phyloP scores from a whole-genome alignment of 1,139 yeast species.

The Magnusiomyces fungicola region DNA sequence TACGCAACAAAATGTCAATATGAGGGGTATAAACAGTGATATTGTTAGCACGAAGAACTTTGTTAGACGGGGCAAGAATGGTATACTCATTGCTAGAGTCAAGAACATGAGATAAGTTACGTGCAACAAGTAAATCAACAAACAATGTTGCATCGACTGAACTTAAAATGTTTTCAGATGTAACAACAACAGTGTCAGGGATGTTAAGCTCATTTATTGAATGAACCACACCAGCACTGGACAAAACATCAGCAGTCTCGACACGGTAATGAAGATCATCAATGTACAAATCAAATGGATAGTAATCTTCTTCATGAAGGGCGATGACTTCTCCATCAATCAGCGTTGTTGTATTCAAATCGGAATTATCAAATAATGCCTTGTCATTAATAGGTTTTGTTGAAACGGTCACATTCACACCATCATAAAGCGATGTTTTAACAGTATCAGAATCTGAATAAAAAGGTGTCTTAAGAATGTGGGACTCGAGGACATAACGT shows the following conservation, averaged over 20 bases:
- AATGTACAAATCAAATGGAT: slow-evolving; percentile 24
- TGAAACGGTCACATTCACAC: slow-evolving; percentile 29
- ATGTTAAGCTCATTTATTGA: slow-evolving; percentile 50
- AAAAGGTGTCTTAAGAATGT: slow-evolving; percentile 55
- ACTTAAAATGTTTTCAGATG: slow-evolving; percentile 49
- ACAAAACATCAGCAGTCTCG: slow-evolving; percentile 59
- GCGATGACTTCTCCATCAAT: not conserved
- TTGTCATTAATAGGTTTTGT: slow-evolving; percentile 16
- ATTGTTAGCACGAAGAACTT: slow-evolving; percentile 48
- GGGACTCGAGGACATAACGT: slow-evolving; percentile 45
- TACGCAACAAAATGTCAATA: slow-evolving; percentile 49
- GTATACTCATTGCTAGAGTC: slow-evolving; percentile 43
- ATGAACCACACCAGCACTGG: slow-evolving; percentile 82
- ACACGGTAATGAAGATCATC: slow-evolving; percentile 22
- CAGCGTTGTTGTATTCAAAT: no score
- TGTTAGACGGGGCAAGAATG: slow-evolving; percentile 63
- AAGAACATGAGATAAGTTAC: slow-evolving; percentile 33
- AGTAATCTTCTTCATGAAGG: not conserved
- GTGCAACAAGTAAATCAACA: slow-evolving; percentile 40
- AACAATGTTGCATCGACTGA: slow-evolving; percentile 42
- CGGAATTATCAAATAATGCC: slow-evolving; percentile 24
- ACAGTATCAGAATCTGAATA: slow-evolving; percentile 53
- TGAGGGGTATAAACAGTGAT: slow-evolving; percentile 40
- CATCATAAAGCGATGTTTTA: slow-evolving; percentile 29
- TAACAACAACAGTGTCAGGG: slow-evolving; percentile 50